A percentile compares a stretch with the other conserved stretches of the same genome.
Conservation (phyloP, 352 stramenopile genomes). For the Phytophthora multivora region DNA sequence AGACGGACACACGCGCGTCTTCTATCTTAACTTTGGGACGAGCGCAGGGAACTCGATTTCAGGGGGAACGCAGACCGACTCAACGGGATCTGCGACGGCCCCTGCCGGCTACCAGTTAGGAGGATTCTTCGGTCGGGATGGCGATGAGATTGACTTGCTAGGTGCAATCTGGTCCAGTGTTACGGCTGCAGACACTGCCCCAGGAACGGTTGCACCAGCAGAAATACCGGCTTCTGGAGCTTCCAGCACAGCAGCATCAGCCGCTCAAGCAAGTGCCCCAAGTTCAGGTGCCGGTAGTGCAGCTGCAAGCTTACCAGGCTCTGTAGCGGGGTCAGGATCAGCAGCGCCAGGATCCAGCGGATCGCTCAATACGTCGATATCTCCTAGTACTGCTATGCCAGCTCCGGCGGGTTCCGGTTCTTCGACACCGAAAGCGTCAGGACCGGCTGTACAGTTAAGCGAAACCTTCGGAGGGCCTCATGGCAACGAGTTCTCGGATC, state of each 20-base stretch:
- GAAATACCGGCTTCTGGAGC: neutral
- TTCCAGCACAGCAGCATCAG: neutral
- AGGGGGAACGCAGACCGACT: constrained; percentile 19
- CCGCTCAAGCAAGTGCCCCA: neutral
- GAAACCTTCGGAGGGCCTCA: constrained; percentile 25
- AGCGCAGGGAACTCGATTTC: constrained; percentile 24
- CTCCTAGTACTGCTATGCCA: neutral
- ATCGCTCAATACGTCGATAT: constrained; percentile 1
- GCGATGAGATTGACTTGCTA: constrained; percentile 29
- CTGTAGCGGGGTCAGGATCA: neutral
- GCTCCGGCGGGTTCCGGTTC: neutral
- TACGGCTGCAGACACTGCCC: neutral
- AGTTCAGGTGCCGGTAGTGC: neutral
- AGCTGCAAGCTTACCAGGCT: neutral
- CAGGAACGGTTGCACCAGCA: constrained; percentile 15
- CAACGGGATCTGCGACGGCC: constrained; percentile 13
- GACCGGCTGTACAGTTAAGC: constrained; percentile 11
- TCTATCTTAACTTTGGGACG: constrained; percentile 31
- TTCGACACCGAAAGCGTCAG: neutral
- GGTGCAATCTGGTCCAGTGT: constrained; percentile 29
- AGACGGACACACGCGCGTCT: constrained; percentile 21
- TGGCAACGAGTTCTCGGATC: constrained; percentile 25
- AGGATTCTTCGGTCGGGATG: constrained; percentile 29
- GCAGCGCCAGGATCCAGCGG: neutral
- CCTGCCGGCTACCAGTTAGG: constrained; percentile 22